phyloP scores from a whole-genome alignment of 2,329 filamentous ascomycete genomes.

The Botryotinia narcissicola region DNA sequence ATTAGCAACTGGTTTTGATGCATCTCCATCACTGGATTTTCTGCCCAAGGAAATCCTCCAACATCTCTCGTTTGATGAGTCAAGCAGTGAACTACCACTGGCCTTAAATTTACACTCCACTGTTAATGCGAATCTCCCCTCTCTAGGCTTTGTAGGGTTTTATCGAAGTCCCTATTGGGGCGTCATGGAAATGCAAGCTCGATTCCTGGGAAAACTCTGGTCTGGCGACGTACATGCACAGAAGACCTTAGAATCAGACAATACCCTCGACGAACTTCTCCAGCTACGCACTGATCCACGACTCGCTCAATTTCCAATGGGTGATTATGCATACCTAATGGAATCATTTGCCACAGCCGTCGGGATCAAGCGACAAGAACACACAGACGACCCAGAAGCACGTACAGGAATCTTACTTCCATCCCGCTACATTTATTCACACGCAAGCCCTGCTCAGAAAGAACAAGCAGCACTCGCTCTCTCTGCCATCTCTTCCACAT shows the following conservation, averaged over 20 bases:
- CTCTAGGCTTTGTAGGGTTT: conserved; percentile 76
- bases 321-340: conserved; percentile 75
- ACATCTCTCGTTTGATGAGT: conserved; percentile 55
- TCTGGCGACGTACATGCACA: conserved; percentile 30
- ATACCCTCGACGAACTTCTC: conserved; percentile 32
- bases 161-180: conserved; percentile 85
- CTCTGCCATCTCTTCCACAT: conserved; percentile 24
- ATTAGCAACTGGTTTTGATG: conserved; percentile 72
- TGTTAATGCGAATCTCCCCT: conserved; percentile 57
- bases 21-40: conserved; percentile 62
- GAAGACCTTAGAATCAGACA: conserved; percentile 32
- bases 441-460: conserved; percentile 43
- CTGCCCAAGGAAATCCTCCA: conserved; percentile 56
- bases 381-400: conserved; percentile 37
- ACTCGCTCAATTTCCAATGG: conserved; percentile 75
- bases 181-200: conserved; percentile 82
- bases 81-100: conserved; percentile 51
- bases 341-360: conserved; percentile 64
- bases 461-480: conserved; percentile 44
- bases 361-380: conserved; percentile 45
- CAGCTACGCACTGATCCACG: conserved; percentile 35
- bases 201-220: conserved; percentile 64
- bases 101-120: conserved; percentile 67
- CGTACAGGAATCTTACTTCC: conserved; percentile 44
- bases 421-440: conserved; percentile 47